Conservation (phyloP, 2,329 filamentous ascomycete species). For the Pyrenophora graminea region DNA sequence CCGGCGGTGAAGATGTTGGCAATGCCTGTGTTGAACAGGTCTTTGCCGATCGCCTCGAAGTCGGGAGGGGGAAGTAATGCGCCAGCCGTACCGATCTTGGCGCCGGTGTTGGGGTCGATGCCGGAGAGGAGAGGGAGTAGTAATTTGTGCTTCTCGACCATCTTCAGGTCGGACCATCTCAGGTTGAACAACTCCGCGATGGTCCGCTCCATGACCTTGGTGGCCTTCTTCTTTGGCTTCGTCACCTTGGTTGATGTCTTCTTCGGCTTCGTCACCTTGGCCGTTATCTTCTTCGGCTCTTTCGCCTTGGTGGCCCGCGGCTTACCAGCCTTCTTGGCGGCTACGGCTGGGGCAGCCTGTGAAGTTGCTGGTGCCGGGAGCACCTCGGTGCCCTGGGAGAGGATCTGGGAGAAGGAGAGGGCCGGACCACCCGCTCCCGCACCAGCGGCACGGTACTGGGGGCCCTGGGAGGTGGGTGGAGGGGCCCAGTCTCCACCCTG, state of each 20-base stretch:
- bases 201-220: neutral
- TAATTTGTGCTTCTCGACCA: constrained; percentile 23
- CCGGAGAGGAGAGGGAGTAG: constrained; percentile 25
- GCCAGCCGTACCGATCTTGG: neutral
- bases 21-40: neutral
- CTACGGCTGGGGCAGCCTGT: neutral
- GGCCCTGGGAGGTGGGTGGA: neutral
- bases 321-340: neutral
- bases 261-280: neutral
- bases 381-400: neutral
- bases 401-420: neutral
- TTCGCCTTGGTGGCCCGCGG: neutral
- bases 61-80: neutral
- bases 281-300: neutral
- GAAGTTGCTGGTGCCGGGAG: neutral
- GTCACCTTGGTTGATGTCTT: neutral
- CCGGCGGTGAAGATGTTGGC: no score
- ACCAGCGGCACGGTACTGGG: neutral
- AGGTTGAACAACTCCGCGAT: constrained; percentile 13
- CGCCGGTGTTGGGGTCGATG: constrained; percentile 20
- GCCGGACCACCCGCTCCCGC: no score
- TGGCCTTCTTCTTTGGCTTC: neutral
- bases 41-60: constrained; percentile 5
- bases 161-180: constrained; percentile 14
- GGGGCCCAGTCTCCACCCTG: neutral